phyloP scores from a whole-genome alignment of 441 rosid species.

The Euphorbia schlechtendalii region DNA sequence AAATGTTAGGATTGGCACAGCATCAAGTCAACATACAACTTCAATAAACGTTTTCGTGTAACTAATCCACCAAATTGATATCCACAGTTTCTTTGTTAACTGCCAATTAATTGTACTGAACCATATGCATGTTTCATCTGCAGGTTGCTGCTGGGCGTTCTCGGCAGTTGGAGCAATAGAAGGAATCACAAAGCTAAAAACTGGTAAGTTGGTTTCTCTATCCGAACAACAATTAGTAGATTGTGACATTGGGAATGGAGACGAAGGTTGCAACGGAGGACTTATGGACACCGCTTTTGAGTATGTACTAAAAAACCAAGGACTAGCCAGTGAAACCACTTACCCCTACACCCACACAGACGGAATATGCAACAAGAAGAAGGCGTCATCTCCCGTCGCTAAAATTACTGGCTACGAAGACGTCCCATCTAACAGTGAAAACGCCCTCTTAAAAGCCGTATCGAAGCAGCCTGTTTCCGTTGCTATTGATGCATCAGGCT shows the following conservation, averaged over 20 bases:
- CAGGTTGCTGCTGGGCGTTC: conserved; percentile 83
- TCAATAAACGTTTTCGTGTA: too few relatives aligned
- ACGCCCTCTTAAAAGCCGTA: conserved; percentile 50
- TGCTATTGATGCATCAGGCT: conserved; percentile 55
- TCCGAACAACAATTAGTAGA: conserved; percentile 72
- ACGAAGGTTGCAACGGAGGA: conserved; percentile 69
- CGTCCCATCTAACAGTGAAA: conserved; percentile 51
- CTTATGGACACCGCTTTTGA: conserved; percentile 66
- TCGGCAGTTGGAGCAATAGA: conserved; percentile 65
- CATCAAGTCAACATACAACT: too few relatives aligned
- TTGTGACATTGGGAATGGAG: conserved; percentile 44
- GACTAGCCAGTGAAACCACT: conserved; percentile 44
- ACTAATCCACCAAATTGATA: too few relatives aligned
- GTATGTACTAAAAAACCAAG: conserved; percentile 48
- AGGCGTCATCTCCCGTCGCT: conserved; percentile 25
- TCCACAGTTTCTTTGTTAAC: background rate
- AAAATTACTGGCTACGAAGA: conserved; percentile 57
- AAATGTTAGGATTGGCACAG: too few relatives aligned
- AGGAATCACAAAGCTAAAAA: conserved; percentile 55
- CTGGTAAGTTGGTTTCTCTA: conserved; percentile 41
- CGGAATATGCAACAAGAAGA: conserved; percentile 36
- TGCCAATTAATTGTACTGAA: background rate
- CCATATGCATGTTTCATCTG: background rate
- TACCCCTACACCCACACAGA: conserved; percentile 46
- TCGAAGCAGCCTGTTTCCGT: conserved; percentile 71